phyloP scores from a whole-genome alignment of 108 stramenopile species.

The Fistulifera solaris region DNA sequence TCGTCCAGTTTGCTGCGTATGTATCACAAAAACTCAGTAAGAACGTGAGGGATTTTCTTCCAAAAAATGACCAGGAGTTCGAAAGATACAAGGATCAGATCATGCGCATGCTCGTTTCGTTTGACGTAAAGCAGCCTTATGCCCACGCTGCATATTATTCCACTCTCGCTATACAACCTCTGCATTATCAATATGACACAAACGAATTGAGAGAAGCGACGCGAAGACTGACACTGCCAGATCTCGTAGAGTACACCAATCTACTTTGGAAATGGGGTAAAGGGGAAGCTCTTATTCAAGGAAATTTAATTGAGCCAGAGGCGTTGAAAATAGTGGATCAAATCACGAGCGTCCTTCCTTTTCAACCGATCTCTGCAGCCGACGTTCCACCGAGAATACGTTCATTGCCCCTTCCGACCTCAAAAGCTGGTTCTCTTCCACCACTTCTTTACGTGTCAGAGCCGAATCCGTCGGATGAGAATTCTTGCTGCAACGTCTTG shows the following conservation, averaged over 20 bases:
- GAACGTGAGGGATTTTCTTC: conserved; percentile 50
- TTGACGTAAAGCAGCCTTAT: conserved; percentile 78
- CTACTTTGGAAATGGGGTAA: conserved; percentile 63
- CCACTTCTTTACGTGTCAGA: conserved; percentile 48
- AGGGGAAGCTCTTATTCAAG: conserved; percentile 70
- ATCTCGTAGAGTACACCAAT: conserved; percentile 48
- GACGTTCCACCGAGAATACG: conserved; percentile 50
- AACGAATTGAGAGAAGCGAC: conserved; percentile 40
- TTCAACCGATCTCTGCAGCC: conserved; percentile 46
- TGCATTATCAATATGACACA: conserved; percentile 48
- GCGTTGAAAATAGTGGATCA: conserved; percentile 52
- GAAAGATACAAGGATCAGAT: conserved; percentile 77
- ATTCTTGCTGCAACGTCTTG: conserved; percentile 59
- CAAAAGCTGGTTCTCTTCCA: conserved; percentile 12
- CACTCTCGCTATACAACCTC: conserved; percentile 40
- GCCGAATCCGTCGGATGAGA: conserved; percentile 67
- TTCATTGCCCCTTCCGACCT: conserved; percentile 42
- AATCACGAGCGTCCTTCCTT: conserved; percentile 57
- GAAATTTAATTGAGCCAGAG: conserved; percentile 65
- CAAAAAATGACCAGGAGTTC: conserved; percentile 61
- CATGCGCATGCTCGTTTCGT: conserved; percentile 36
- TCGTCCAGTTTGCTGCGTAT: conserved; percentile 55
- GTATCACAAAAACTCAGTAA: conserved; percentile 47
- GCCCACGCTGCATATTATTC: conserved; percentile 60
- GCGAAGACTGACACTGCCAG: conserved; percentile 26